A percentile compares a stretch with the other conserved stretches of the same genome.
Conservation (phyloP, 2,329 filamentous ascomycete species). For the Coniochaeta sp. region DNA sequence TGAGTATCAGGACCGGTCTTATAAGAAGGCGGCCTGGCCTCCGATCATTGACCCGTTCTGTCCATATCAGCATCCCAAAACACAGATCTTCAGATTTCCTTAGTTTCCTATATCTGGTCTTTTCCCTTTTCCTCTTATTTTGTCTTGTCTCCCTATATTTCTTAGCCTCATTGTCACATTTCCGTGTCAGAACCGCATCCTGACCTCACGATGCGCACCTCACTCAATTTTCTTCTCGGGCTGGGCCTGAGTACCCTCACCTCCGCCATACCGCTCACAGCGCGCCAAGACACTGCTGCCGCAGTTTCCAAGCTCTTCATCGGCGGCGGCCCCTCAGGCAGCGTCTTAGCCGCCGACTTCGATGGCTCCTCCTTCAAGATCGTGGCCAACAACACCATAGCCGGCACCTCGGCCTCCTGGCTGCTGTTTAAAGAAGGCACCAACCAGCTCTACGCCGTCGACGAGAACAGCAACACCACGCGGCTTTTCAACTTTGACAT, state of each 20-base stretch:
- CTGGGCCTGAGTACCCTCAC: conserved; percentile 1
- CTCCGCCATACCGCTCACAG: neutral
- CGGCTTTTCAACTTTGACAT: conserved; percentile 29
- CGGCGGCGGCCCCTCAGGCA: conserved; percentile 25
- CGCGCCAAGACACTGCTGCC: neutral
- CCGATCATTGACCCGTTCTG: neutral
- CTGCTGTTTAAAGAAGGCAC: conserved; percentile 29
- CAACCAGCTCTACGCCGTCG: conserved; percentile 35
- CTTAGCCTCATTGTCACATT: neutral
- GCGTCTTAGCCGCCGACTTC: conserved; percentile 33
- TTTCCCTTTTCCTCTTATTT: neutral
- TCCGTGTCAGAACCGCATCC: neutral
- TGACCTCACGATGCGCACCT: neutral
- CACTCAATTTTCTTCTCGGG: conserved; percentile 1
- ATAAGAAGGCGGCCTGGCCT: neutral
- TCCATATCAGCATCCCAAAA: neutral
- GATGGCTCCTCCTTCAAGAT: conserved; percentile 30
- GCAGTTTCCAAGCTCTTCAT: conserved; percentile 27
- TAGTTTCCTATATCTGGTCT: neutral
- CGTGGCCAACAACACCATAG: conserved; percentile 22
- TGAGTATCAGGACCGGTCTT: neutral
- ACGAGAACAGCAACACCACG: conserved; percentile 35
- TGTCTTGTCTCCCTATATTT: neutral
- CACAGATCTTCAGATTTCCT: neutral
- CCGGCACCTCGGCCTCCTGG: conserved; percentile 34